Conservation (phyloP, 805 yeast genomes). For the Candida andamanensis region DNA sequence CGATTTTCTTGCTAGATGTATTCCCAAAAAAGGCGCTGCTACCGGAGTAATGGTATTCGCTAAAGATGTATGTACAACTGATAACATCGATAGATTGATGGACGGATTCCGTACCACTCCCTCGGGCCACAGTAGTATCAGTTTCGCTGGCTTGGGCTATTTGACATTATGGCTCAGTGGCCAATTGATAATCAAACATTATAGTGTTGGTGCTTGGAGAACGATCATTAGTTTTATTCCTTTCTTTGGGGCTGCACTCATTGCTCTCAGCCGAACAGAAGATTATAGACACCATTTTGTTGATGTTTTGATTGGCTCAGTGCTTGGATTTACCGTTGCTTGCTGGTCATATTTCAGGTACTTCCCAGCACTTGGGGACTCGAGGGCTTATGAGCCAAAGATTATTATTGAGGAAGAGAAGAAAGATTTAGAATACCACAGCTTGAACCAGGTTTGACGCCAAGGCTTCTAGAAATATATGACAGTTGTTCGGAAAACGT, state of each 20-base stretch:
- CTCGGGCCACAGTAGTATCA: conserved; percentile 71
- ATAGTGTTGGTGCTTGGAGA: conserved; percentile 60
- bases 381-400: conserved; percentile 37
- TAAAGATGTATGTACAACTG: conserved; percentile 60
- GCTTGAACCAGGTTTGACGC: not conserved
- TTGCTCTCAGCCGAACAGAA: conserved; percentile 82
- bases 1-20: conserved; percentile 82
- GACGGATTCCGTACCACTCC: conserved; percentile 85
- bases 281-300: conserved; percentile 93
- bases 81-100: conserved; percentile 35
- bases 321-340: conserved; percentile 61
- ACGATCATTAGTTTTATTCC: conserved; percentile 51
- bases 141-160: conserved; percentile 65
- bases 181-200: conserved; percentile 46
- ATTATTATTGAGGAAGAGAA: conserved; percentile 4
- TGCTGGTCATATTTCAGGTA: conserved; percentile 48
- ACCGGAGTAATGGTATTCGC: conserved; percentile 50
- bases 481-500: too few species aligned
- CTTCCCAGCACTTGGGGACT: conserved; percentile 39
- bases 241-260: conserved; percentile 59
- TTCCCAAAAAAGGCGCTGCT: conserved; percentile 59
- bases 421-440: not conserved
- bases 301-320: conserved; percentile 72
- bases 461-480: too few species aligned
- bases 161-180: conserved; percentile 63